Percentiles rank a stretch among this genome's conserved stretches.
Conservation (phyloP, 345 rosid genomes). For the Eutrema yunnanense region DNA sequence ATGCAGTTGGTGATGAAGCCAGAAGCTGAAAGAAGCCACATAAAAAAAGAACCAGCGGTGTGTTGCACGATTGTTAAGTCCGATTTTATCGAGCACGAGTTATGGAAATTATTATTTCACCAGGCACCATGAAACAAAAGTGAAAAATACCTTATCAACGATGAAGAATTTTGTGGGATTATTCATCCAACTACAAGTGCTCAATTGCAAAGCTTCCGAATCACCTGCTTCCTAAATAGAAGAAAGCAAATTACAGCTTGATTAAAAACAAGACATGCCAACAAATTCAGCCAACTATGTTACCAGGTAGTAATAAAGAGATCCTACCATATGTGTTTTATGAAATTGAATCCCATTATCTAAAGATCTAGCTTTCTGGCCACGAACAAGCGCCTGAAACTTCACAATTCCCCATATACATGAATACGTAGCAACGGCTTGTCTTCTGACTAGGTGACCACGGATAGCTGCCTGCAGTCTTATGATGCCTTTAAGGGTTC, state of each 20-base stretch:
- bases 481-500: conserved; percentile 58
- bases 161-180: conserved; percentile 36
- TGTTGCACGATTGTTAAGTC: conserved; percentile 1
- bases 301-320: background rate
- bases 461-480: conserved; percentile 76
- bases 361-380: conserved; percentile 47
- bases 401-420: conserved; percentile 60
- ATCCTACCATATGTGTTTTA: conserved; percentile 18
- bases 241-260: conserved; percentile 7
- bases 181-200: conserved; percentile 20
- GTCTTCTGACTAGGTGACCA: conserved; percentile 83
- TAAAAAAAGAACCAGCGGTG: conserved; percentile 9
- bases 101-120: background rate
- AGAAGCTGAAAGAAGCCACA: conserved; percentile 47
- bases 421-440: conserved; percentile 66
- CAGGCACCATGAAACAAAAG: background rate
- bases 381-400: conserved; percentile 65
- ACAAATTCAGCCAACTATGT: background rate
- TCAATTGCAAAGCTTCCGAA: conserved; percentile 25
- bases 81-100: background rate
- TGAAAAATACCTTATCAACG: conserved; percentile 44
- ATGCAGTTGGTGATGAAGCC: conserved; percentile 37
- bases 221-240: conserved; percentile 35
- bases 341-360: conserved; percentile 34
- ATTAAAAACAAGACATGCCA: background rate